Conservation (phyloP, 2,329 filamentous ascomycete genomes). For the Penicillium vulpinum region DNA sequence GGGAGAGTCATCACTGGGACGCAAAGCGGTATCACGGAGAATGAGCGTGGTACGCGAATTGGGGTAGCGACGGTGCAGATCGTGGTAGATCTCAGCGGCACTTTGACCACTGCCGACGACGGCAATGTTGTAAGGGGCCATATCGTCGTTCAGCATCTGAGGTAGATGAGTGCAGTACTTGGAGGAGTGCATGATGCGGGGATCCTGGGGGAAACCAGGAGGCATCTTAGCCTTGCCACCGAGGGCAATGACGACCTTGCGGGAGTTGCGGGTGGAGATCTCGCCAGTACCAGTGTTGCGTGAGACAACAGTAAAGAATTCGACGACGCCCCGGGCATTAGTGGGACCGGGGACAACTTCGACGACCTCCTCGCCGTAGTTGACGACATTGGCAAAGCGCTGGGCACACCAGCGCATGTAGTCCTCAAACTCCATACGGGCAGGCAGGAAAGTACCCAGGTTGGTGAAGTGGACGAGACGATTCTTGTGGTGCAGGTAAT, state of each 20-base stretch:
- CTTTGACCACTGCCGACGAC: conserved; percentile 89
- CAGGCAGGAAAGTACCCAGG: conserved; percentile 81
- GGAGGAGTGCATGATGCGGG: conserved; percentile 82
- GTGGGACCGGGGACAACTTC: conserved; percentile 64
- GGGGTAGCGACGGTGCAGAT: conserved; percentile 78
- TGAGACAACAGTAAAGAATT: conserved; percentile 68
- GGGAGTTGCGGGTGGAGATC: conserved; percentile 41
- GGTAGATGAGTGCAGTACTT: conserved; percentile 64
- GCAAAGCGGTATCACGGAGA: conserved; percentile 78
- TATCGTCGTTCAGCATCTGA: conserved; percentile 39
- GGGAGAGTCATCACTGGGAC: conserved; percentile 91
- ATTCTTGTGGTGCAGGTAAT: conserved; percentile 80
- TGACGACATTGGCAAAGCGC: conserved; percentile 71
- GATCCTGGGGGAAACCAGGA: conserved; percentile 64
- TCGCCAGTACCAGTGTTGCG: conserved; percentile 56
- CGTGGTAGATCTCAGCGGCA: conserved; percentile 92
- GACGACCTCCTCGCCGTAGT: conserved; percentile 76
- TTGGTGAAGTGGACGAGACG: conserved; percentile 91
- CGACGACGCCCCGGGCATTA: conserved; percentile 52
- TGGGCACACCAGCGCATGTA: conserved; percentile 91
- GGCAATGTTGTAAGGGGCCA: conserved; percentile 66
- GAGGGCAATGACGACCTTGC: conserved; percentile 63
- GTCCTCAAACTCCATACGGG: conserved; percentile 87
- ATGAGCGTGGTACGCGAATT: conserved; percentile 75
- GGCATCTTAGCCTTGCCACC: conserved; percentile 72